Evolutionary conservation across 1,284 basidiomycete genomes (phyloP).

Genomic region (Ustilago esculenta): DNA sequence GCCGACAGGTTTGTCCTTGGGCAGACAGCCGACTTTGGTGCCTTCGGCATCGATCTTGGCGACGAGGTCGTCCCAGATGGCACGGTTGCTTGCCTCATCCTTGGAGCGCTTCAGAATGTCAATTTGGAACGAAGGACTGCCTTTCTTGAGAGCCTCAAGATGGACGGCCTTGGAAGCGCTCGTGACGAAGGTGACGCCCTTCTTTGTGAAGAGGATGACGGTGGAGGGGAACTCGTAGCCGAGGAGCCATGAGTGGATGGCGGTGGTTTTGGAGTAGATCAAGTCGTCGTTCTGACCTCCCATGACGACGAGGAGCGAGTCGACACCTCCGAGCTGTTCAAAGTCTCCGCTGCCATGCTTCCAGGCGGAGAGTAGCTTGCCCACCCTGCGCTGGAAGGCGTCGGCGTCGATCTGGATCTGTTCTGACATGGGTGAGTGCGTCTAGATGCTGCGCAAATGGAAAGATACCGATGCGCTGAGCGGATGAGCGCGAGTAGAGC

Average conservation of each 20-base stretch:
- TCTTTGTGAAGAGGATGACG: slow-evolving; percentile 79
- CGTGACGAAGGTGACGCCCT: slow-evolving; percentile 81
- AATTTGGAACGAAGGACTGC: slow-evolving; percentile 55
- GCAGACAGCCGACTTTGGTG: slow-evolving; percentile 69
- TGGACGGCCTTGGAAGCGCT: slow-evolving; percentile 78
- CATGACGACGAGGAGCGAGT: slow-evolving; percentile 50
- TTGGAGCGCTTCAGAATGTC: slow-evolving; percentile 67
- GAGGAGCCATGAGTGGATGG: slow-evolving; percentile 79
- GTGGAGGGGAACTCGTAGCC: slow-evolving; percentile 98
- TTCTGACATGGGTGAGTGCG: slow-evolving; percentile 43
- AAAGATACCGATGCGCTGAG: too few relatives aligned
- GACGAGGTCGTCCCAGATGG: slow-evolving; percentile 63
- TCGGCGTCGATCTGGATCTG: slow-evolving; percentile 54
- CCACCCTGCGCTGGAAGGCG: slow-evolving; percentile 49
- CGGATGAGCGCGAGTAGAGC: too few relatives aligned
- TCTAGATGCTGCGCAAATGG: slow-evolving; percentile 7
- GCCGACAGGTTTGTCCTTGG: slow-evolving; percentile 81
- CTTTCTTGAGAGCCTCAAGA: slow-evolving; percentile 51
- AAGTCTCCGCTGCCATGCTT: slow-evolving; percentile 37
- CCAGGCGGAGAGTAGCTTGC: slow-evolving; percentile 44
- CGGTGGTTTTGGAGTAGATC: slow-evolving; percentile 52
- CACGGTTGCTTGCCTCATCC: slow-evolving; percentile 67
- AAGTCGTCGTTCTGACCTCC: slow-evolving; percentile 54
- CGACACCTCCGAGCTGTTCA: slow-evolving; percentile 31
- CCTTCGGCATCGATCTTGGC: slow-evolving; percentile 31